Conservation (phyloP, 306 rosid species). For the Trifolium dubium region DNA sequence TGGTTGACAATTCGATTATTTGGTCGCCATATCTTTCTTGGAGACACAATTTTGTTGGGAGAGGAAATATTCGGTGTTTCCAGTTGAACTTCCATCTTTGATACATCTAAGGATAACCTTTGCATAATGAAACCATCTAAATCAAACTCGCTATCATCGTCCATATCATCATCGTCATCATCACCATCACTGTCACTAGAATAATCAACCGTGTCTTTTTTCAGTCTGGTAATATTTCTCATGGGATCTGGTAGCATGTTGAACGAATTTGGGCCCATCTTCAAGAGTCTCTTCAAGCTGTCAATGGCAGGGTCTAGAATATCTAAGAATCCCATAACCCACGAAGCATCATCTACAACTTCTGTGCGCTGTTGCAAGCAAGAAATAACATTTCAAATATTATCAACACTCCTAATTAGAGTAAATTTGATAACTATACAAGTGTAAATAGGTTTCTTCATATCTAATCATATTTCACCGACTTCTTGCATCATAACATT, state of each 20-base stretch:
- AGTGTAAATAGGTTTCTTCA: neutral
- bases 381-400: slow-evolving; percentile 34
- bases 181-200: slow-evolving; percentile 26
- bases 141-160: slow-evolving; percentile 58
- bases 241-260: slow-evolving; percentile 39
- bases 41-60: slow-evolving; percentile 45
- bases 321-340: slow-evolving; percentile 92
- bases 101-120: slow-evolving; percentile 66
- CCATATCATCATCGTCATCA: slow-evolving; percentile 43
- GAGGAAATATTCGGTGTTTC: slow-evolving; percentile 47
- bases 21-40: slow-evolving; percentile 58
- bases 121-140: slow-evolving; percentile 71
- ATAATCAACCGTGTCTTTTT: slow-evolving; percentile 41
- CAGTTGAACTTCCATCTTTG: slow-evolving; percentile 66
- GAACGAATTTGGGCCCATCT: slow-evolving; percentile 60
- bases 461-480: neutral
- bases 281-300: slow-evolving; percentile 74
- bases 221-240: slow-evolving; percentile 43
- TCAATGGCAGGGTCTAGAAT: slow-evolving; percentile 90
- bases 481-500: too few relatives aligned
- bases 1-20: slow-evolving; percentile 34
- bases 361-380: slow-evolving; percentile 76
- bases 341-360: slow-evolving; percentile 95
- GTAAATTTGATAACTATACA: neutral
- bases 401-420: slow-evolving; percentile 10